These are phyloP conservation scores for Ophiostoma pallidulum DNA, from an alignment of 2,329 filamentous ascomycete genomes.

Conservation along the genomic window DNA sequence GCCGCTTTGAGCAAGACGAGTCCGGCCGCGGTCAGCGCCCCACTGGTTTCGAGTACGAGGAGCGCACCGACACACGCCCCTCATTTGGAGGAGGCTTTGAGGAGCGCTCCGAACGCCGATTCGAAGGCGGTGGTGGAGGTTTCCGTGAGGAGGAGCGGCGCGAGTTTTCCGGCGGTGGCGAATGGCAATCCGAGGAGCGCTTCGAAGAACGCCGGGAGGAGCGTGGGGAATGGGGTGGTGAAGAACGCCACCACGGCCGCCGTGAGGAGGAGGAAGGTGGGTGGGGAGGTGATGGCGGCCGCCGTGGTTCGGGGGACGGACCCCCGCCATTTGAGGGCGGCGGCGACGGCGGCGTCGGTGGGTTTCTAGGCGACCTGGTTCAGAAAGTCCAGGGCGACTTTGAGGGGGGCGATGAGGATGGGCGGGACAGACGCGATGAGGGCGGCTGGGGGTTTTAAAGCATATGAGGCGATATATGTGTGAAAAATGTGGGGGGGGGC, in stretches of 20 bases:
- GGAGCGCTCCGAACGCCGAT: conserved; percentile 45
- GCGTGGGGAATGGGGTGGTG: conserved; percentile 11
- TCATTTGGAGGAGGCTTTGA: conserved; percentile 45
- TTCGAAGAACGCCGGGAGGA: conserved; percentile 15
- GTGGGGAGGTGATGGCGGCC: no score
- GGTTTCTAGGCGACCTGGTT: conserved; percentile 18
- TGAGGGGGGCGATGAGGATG: conserved; percentile 16
- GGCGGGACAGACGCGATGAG: conserved; percentile 15
- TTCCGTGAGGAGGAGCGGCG: conserved; percentile 19
- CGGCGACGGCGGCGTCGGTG: neutral
- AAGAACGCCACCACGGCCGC: neutral
- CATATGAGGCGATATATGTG: no score
- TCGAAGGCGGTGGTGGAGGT: conserved; percentile 24
- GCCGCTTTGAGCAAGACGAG: conserved; percentile 46
- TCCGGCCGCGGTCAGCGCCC: conserved; percentile 29
- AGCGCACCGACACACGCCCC: conserved; percentile 45
- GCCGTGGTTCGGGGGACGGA: no score
- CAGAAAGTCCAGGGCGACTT: conserved; percentile 17
- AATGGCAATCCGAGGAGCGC: conserved; percentile 7
- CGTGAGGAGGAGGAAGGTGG: conserved; percentile 8
- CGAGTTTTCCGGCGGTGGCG: conserved; percentile 10
- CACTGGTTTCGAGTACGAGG: conserved; percentile 46
- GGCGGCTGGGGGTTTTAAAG: conserved; percentile 6
- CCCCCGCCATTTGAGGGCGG: neutral
- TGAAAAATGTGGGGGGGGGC: no score